phyloP scores from a whole-genome alignment of 1,139 yeast genomes.

The Dujonia santamariae region DNA sequence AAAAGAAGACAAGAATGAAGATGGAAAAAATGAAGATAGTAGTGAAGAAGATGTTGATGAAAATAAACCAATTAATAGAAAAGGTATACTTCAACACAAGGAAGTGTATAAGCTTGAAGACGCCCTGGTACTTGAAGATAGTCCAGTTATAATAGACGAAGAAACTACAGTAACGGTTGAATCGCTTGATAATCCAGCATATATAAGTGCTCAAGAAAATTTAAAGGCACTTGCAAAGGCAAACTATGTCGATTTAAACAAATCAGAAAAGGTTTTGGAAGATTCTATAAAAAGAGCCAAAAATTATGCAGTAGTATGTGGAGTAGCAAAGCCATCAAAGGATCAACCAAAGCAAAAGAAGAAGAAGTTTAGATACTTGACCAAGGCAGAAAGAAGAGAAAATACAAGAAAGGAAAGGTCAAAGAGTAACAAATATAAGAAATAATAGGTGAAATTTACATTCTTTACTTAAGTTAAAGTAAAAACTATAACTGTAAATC shows the following conservation, averaged over 20 bases:
- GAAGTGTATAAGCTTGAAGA: conserved; percentile 48
- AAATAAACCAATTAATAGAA: conserved; percentile 15
- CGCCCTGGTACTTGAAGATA: conserved; percentile 29
- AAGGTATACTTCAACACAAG: conserved; percentile 40
- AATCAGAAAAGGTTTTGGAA: conserved; percentile 59
- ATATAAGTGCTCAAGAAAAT: conserved; percentile 28
- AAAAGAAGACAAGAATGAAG: conserved; percentile 8
- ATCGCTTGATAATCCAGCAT: conserved; percentile 46
- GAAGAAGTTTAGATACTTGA: conserved; percentile 84
- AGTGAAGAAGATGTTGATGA: conserved; percentile 10
- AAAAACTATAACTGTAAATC: no score
- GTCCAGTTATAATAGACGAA: conserved; percentile 46
- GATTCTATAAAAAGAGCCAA: conserved; percentile 67
- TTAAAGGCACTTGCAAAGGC: conserved; percentile 55
- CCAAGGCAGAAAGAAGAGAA: conserved; percentile 72
- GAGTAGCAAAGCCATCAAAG: conserved; percentile 39
- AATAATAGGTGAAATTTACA: no score
- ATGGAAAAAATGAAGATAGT: conserved; percentile 13
- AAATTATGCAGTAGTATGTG: conserved; percentile 66
- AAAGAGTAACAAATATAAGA: conserved; percentile 18
- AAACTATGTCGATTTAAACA: conserved; percentile 60
- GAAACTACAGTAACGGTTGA: conserved; percentile 67
- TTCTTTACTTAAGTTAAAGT: no score
- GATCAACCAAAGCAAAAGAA: conserved; percentile 40
- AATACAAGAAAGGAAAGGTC: conserved; percentile 59